Conservation (phyloP, 2,329 filamentous ascomycete species). For the Cercospora citrullina region DNA sequence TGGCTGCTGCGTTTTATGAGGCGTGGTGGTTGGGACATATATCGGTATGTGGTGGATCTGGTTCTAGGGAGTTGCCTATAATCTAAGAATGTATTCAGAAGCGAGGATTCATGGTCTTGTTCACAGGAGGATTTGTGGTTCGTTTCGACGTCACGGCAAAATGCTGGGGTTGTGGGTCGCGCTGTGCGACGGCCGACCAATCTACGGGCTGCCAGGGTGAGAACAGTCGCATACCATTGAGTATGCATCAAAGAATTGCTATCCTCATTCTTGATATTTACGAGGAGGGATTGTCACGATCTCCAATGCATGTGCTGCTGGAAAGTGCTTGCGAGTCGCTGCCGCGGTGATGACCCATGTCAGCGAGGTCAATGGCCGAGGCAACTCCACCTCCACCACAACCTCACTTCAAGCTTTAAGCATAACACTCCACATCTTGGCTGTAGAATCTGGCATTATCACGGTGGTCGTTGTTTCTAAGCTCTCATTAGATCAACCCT, state of each 20-base stretch:
- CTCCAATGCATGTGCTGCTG: background rate
- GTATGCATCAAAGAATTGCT: background rate
- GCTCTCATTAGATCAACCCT: no score
- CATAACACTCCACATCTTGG: background rate
- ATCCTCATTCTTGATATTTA: background rate
- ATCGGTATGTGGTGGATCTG: no score
- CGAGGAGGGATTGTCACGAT: background rate
- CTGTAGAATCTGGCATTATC: background rate
- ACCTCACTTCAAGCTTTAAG: background rate
- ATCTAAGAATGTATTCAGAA: background rate
- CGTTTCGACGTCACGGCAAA: background rate
- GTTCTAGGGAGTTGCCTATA: fast-evolving
- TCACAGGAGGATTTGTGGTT: background rate
- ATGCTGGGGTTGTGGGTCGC: background rate
- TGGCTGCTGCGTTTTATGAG: no score
- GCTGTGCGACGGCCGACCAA: background rate
- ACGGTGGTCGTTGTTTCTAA: background rate
- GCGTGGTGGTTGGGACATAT: no score
- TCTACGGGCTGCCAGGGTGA: background rate
- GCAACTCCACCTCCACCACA: background rate
- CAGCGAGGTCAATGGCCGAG: constrained; percentile 6
- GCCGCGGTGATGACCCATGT: constrained; percentile 1
- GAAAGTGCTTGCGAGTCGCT: constrained; percentile 2
- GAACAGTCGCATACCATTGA: no score
- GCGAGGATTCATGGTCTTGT: background rate